Evolutionary conservation across 169 alveolate species (phyloP), one percentile per base, ranked within the genome.

Genomic region (Cryptosporidium andersoni): DNA sequence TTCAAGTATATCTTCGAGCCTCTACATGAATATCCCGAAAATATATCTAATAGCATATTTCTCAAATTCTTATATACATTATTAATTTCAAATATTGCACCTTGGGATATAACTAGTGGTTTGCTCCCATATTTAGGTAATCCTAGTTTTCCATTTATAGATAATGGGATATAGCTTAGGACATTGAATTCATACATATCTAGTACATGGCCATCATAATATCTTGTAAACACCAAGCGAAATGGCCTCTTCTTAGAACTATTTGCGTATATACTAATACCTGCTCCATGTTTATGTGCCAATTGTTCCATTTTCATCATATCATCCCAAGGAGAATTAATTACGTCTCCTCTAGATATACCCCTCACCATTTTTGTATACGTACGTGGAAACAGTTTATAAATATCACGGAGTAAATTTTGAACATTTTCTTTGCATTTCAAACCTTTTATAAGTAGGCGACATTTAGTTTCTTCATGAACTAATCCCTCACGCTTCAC

Each of bases 171-270:
- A 60, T 74, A 56, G 14, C 42, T 60, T 58, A 74, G 14, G 11
- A 74, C 68, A 12, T 74, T 74, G 45, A 74, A 74, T 42, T 74
- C 85, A 34, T 74, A 74, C 85, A 74, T 74, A 43, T 74, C 85
- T 68, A 74, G 16, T 36, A 74, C 60, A 34, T 74, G 66, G n/a
- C 68, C 43, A 16, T 74, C 85, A 48, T 74, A 74, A 60, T 58
- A 74, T 48, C 85, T 56, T 9, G 85, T 74, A 16, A 74, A 74
- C 5, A 74, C 49, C 16, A 74, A 39, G 36, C 85, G 55, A 74
- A 74, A 74, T 8, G 85, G 85, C 2, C 60, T 55, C 49, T 74
- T 74, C 47, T 74, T 74, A 8, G 85, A 74, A 39, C 85, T 74
- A 74, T 74, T 74, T 42, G 85, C 85, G 34, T 58, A 74, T 48